phyloP scores from a whole-genome alignment of 225 moss, liverwort and hornwort species.

The Ulota crispa region DNA sequence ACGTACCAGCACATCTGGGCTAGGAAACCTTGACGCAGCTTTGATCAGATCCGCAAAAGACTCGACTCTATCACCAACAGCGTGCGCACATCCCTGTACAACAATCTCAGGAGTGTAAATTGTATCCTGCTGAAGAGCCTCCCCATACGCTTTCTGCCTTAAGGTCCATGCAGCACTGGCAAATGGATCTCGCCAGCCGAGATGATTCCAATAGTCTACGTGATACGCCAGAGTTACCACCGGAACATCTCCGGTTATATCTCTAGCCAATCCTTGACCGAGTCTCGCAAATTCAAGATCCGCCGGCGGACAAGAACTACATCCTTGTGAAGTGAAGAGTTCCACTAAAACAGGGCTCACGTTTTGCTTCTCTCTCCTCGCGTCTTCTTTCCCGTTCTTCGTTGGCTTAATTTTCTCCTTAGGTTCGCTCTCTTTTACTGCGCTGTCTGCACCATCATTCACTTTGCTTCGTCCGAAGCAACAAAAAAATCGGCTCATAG shows the following conservation, averaged over 20 bases:
- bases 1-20: conserved; percentile 76
- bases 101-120: conserved; percentile 93
- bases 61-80: conserved; percentile 54
- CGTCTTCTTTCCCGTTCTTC: conserved; percentile 35
- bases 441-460: conserved; percentile 51
- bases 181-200: conserved; percentile 99
- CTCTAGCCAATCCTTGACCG: conserved; percentile 73
- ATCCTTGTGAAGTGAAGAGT: conserved; percentile 91
- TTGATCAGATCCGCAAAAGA: conserved; percentile 49
- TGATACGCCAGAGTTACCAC: conserved; percentile 81
- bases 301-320: conserved; percentile 87
- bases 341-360: conserved; percentile 79
- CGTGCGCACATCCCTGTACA: conserved; percentile 79
- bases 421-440: conserved; percentile 27
- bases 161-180: conserved; percentile 80
- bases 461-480: conserved; percentile 65
- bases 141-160: conserved; percentile 82
- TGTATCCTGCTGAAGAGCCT: conserved; percentile 73
- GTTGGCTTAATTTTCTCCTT: conserved; percentile 10
- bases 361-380: conserved; percentile 49
- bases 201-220: conserved; percentile 95
- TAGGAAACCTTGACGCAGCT: conserved; percentile 65
- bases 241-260: conserved; percentile 51
- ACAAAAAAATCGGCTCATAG: conserved; percentile 59
- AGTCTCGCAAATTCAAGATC: conserved; percentile 82